A percentile compares a stretch with the other conserved stretches of the same genome.
Evolutionary conservation across 371 early-diverging fungal genomes (phyloP).

Genomic region (Umbelopsis sp.): DNA sequence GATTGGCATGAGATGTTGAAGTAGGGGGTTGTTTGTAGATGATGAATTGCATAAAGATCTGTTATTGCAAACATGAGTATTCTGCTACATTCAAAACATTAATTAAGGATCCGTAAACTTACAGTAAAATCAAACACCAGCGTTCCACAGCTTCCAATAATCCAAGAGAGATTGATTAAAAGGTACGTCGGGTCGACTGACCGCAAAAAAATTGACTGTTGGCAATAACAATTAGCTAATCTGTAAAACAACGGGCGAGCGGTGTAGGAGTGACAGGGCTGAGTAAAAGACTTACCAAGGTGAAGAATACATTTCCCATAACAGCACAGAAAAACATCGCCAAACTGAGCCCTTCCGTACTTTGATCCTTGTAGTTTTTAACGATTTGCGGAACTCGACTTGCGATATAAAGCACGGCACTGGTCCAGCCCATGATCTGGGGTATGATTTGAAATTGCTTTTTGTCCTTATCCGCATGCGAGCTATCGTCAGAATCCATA

Average conservation of each 20-base stretch:
- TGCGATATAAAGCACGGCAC: constrained; percentile 56
- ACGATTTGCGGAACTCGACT: constrained; percentile 80
- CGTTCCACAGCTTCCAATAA: constrained; percentile 51
- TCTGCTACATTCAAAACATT: not conserved
- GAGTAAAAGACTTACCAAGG: constrained; percentile 28
- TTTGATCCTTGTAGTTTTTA: constrained; percentile 67
- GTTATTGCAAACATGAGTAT: not conserved
- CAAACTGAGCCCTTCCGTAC: constrained; percentile 74
- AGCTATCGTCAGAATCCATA: not conserved
- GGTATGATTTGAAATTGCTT: constrained; percentile 30
- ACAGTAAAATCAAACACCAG: constrained; percentile 60
- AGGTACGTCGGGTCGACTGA: constrained; percentile 46
- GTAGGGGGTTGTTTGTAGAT: constrained; percentile 30
- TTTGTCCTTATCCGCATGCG: constrained; percentile 4
- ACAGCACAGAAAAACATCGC: constrained; percentile 82
- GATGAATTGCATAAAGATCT: constrained; percentile 62
- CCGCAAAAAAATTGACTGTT: constrained; percentile 55
- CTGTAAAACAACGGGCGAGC: too few relatives aligned
- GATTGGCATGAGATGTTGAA: not conserved
- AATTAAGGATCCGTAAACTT: constrained; percentile 25
- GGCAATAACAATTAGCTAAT: not conserved
- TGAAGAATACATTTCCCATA: constrained; percentile 73
- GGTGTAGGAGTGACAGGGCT: not conserved
- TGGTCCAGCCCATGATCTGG: constrained; percentile 52
- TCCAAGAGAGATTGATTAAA: constrained; percentile 59